Evolutionary conservation across 306 rosid genomes (phyloP), one percentile per base, ranked within the genome.

Genomic region (Prunus davidiana): DNA sequence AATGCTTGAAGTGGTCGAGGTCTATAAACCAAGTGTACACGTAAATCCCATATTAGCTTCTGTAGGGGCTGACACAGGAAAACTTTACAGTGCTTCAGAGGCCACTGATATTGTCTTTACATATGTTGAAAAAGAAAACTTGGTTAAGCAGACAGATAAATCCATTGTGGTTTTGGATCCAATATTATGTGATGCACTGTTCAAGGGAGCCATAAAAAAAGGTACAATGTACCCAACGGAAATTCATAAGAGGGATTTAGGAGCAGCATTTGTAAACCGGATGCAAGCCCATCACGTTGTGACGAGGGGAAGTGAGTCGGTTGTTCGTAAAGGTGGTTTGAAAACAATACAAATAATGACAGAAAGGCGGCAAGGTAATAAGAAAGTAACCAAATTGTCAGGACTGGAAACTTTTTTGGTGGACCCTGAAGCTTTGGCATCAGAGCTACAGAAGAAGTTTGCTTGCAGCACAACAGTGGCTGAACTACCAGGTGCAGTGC

Each of bases 201-300:
- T 86, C 84, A 92, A 89, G 81, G 97, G 98, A 78, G 90, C 88
- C 55, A 85, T 92, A 72, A 95, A 95, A 75, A 95, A 95, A 56
- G 98, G 98, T 69, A 69, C 92, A 71, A 88, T 79, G 5, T 95
- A 89, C 86, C 97, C 98, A 66, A 85, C 97, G 25, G 91, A 90
- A 87, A 87, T 95, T 83, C 97, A 90, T 70, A 92, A 95, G 83
- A 92, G 87, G 75, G 98, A 95, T 80, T 3, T 95, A 25, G 97
- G 93, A 27, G 22, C 88, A 24, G 75, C 89, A 64, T 92, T 95
- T 72, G 82, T 92, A 68, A 83, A 80, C 79, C 89, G 97, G 69
- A 95, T 95, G 97, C 98, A 90, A 72, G 81, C 97, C 72, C 97
- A 95, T 80, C 98, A 92, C 69, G 45, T 90, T 69, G 96, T 94